A percentile compares a stretch with the other conserved stretches of the same genome.
These are phyloP conservation scores for Backusella tarrabulga DNA, from an alignment of 192 early-diverging fungal species.

Conservation along the genomic window DNA sequence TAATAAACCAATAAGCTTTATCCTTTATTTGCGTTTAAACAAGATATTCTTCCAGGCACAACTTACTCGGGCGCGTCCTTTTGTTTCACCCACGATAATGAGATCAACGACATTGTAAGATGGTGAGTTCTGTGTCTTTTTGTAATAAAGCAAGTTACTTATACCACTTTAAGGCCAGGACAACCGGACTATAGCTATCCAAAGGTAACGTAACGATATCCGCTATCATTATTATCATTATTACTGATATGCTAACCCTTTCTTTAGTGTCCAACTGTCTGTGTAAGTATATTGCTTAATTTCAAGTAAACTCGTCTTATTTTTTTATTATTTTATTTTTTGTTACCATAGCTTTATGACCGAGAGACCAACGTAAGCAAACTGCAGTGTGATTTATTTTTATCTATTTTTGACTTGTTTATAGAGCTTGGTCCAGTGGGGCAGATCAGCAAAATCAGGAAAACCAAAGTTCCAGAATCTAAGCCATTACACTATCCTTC, in stretches of 20 bases:
- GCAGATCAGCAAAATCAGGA: slow-evolving; percentile 32
- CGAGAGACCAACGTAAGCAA: slow-evolving; percentile 34
- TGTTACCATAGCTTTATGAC: slow-evolving; percentile 41
- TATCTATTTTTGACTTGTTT: not conserved
- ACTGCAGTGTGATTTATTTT: slow-evolving; percentile 6
- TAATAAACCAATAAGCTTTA: slow-evolving; percentile 10
- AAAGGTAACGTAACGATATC: not conserved
- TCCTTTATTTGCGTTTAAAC: not conserved
- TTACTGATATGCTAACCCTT: not conserved
- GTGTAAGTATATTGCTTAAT: slow-evolving; percentile 21
- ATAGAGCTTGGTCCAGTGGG: slow-evolving; percentile 40
- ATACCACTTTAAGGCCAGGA: not conserved
- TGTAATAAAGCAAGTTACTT: not conserved
- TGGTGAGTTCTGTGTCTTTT: slow-evolving; percentile 28
- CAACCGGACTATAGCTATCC: slow-evolving; percentile 18
- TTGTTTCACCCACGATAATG: slow-evolving; percentile 36
- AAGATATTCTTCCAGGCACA: slow-evolving; percentile 35
- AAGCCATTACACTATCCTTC: slow-evolving; percentile 33
- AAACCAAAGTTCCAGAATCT: slow-evolving; percentile 30
- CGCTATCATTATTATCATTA: too few relatives aligned
- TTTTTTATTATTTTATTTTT: slow-evolving; percentile 1
- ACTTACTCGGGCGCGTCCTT: slow-evolving; percentile 48
- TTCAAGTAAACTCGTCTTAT: not conserved
- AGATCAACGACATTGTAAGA: slow-evolving; percentile 40
- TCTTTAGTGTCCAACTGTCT: slow-evolving; percentile 10